A percentile compares a stretch with the other conserved stretches of the same genome.
These are phyloP conservation scores for Myrica gale DNA, from an alignment of 306 rosid genomes.

Conservation along the genomic window DNA sequence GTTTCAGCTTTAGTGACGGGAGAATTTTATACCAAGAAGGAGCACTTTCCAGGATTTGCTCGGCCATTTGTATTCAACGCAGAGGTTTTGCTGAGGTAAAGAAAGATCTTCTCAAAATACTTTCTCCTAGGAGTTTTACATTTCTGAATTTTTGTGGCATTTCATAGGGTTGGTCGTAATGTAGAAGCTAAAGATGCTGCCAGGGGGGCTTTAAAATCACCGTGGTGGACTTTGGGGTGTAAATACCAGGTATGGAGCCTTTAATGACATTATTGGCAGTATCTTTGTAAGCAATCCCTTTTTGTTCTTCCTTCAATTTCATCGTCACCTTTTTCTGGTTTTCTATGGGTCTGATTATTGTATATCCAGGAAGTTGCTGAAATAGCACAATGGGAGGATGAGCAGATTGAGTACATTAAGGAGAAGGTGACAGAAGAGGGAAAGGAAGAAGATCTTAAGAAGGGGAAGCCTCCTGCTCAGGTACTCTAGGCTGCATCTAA, in stretches of 20 bases:
- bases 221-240: conserved; percentile 99
- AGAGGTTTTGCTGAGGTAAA: conserved; percentile 77
- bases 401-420: conserved; percentile 84
- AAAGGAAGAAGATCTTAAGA: conserved; percentile 74
- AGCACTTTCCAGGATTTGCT: conserved; percentile 95
- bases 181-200: conserved; percentile 93
- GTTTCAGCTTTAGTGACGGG: conserved; percentile 92
- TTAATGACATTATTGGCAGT: conserved; percentile 13
- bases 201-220: conserved; percentile 85
- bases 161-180: conserved; percentile 70
- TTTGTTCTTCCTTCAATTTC: not conserved
- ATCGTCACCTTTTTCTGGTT: not conserved
- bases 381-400: conserved; percentile 94
- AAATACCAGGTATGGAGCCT: conserved; percentile 51
- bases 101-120: conserved; percentile 27
- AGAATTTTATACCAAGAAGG: conserved; percentile 87
- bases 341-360: conserved; percentile 16
- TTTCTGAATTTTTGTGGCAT: not conserved
- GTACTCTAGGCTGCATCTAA: conserved; percentile 27
- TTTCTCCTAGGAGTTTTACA: conserved; percentile 19
- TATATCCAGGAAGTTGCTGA: conserved; percentile 73
- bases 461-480: conserved; percentile 88
- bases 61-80: conserved; percentile 91
- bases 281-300: conserved; percentile 7
- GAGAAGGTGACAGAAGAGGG: conserved; percentile 91